phyloP scores from a whole-genome alignment of 176 grass and related monocot genomes.

The Miscanthus lutarioriparius region DNA sequence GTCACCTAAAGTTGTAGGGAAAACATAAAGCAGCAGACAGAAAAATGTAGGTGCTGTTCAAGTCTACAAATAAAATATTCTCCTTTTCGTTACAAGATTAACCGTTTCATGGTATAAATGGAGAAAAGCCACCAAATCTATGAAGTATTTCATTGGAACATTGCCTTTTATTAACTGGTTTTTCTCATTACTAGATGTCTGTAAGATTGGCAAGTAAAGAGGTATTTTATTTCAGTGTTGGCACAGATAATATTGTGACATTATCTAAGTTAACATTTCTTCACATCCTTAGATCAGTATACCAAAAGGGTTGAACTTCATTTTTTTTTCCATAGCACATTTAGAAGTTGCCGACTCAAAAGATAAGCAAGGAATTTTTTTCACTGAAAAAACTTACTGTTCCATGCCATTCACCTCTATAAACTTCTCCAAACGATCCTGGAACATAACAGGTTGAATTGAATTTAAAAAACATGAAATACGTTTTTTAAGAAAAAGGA shows the following conservation, averaged over 20 bases:
- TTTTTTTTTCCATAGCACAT: constrained; percentile 10
- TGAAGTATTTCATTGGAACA: background rate
- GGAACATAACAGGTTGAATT: constrained; percentile 24
- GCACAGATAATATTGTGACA: constrained; percentile 2
- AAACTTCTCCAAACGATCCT: constrained; percentile 99
- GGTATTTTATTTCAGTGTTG: constrained; percentile 5
- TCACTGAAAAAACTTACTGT: constrained; percentile 66
- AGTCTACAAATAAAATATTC: background rate
- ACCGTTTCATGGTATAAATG: background rate
- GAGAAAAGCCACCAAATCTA: background rate
- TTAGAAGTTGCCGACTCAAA: constrained; percentile 21
- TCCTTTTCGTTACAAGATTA: background rate
- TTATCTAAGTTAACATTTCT: constrained; percentile 12
- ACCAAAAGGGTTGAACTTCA: background rate
- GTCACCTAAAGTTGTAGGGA: constrained; percentile 3
- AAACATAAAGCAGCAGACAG: constrained; percentile 47
- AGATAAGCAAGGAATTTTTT: constrained; percentile 9
- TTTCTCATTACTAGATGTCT: background rate
- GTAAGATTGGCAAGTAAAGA: constrained; percentile 18
- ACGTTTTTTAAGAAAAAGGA: background rate
- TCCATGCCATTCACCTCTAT: constrained; percentile 99
- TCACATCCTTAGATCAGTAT: constrained; percentile 6
- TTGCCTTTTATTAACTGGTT: constrained; percentile 14
- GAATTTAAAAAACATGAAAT: background rate
- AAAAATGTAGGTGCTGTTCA: constrained; percentile 26